phyloP scores from a whole-genome alignment of 2,329 filamentous ascomycete species.

The Clonostachys rhizophaga region DNA sequence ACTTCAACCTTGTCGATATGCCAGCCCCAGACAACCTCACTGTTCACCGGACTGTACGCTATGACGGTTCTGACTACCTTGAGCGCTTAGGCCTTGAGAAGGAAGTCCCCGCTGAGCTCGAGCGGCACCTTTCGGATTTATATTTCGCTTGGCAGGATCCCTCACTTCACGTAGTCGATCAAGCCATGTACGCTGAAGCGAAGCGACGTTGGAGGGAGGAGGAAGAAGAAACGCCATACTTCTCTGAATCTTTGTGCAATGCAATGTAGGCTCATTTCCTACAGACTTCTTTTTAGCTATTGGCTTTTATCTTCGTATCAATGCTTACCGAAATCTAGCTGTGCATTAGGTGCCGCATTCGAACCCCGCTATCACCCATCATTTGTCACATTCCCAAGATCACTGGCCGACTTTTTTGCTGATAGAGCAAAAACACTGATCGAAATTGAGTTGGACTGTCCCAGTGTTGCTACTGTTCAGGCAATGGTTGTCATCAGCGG shows the following conservation, averaged over 20 bases:
- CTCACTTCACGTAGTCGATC: slow-evolving; percentile 13
- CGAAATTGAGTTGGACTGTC: slow-evolving; percentile 16
- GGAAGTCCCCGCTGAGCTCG: slow-evolving; percentile 6
- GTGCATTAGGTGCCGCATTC: slow-evolving; percentile 32
- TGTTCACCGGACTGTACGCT: slow-evolving; percentile 14
- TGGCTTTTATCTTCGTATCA: neutral
- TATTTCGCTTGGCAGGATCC: slow-evolving; percentile 15
- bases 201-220: slow-evolving; percentile 8
- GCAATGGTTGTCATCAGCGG: slow-evolving; percentile 15
- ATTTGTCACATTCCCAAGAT: slow-evolving; percentile 20
- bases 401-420: slow-evolving; percentile 17
- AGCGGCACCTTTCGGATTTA: slow-evolving; percentile 9
- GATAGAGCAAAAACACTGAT: slow-evolving; percentile 14
- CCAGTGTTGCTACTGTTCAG: slow-evolving; percentile 15
- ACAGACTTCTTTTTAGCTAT: neutral
- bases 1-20: slow-evolving; percentile 16
- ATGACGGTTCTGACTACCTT: slow-evolving; percentile 14
- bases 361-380: neutral
- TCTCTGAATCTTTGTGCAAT: slow-evolving; percentile 16
- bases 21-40: slow-evolving; percentile 11
- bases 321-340: slow-evolving; percentile 16
- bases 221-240: slow-evolving; percentile 15
- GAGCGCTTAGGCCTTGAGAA: slow-evolving; percentile 12
- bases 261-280: slow-evolving; percentile 12
- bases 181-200: slow-evolving; percentile 9